phyloP scores from a whole-genome alignment of 768 basidiomycete species.

The Pulveroboletus frians region DNA sequence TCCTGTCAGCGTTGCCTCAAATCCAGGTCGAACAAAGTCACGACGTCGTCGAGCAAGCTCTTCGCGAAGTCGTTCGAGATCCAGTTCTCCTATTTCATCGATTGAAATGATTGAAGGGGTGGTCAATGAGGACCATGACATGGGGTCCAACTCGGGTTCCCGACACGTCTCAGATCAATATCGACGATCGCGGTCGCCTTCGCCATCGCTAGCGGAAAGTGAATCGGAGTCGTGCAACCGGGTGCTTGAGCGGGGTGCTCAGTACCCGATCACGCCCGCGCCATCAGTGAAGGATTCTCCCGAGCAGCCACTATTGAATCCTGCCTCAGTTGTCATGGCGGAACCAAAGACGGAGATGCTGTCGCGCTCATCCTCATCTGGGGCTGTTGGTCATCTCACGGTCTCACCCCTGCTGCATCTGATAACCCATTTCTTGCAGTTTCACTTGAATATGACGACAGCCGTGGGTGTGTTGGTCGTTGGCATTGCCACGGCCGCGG shows the following conservation, averaged over 20 bases:
- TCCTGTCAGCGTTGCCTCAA: slow-evolving; percentile 65
- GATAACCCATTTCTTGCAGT: slow-evolving; percentile 25
- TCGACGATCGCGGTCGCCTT: slow-evolving; percentile 25
- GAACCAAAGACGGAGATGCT: slow-evolving; percentile 16
- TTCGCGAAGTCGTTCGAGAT: slow-evolving; percentile 35
- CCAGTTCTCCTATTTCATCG: slow-evolving; percentile 31
- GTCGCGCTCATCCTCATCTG: slow-evolving; percentile 19
- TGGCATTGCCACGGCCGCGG: slow-evolving; percentile 64
- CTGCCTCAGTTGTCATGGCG: slow-evolving; percentile 4
- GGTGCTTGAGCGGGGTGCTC: slow-evolving; percentile 15
- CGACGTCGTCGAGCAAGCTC: slow-evolving; percentile 43
- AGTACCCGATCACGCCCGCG: slow-evolving; percentile 29
- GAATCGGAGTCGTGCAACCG: slow-evolving; percentile 25
- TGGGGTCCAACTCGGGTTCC: slow-evolving; percentile 17
- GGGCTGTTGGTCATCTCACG: slow-evolving; percentile 27
- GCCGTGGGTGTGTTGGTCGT: slow-evolving; percentile 63
- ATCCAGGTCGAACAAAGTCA: slow-evolving; percentile 41
- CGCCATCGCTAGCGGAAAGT: slow-evolving; percentile 28
- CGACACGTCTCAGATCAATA: slow-evolving; percentile 23
- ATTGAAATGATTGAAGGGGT: slow-evolving; percentile 32
- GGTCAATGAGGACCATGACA: slow-evolving; percentile 14
- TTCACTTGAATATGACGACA: slow-evolving; percentile 36
- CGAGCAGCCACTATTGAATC: slow-evolving; percentile 16
- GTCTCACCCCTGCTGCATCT: slow-evolving; percentile 8
- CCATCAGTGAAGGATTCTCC: slow-evolving; percentile 29